Evolutionary conservation across 805 yeast genomes (phyloP).

Genomic region (Ogataea pignaliae): DNA sequence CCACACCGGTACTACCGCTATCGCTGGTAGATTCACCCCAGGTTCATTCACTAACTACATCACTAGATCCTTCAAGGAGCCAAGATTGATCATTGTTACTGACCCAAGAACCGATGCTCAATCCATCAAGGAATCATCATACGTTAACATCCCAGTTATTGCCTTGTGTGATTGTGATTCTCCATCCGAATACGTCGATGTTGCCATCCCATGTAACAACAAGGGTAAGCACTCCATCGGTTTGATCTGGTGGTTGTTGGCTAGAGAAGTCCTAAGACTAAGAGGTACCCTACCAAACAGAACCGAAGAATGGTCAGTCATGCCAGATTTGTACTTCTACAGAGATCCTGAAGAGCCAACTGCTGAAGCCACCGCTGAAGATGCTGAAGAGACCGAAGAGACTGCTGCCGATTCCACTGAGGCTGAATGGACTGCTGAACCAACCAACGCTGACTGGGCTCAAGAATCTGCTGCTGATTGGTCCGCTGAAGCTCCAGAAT

Average conservation of each 20-base stretch:
- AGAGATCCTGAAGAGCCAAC: constrained; percentile 99
- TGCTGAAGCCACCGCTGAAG: constrained; percentile 61
- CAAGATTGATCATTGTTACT: constrained; percentile 98
- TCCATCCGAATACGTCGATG: constrained; percentile 98
- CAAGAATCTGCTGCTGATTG: constrained; percentile 47
- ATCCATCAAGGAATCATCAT: constrained; percentile 99
- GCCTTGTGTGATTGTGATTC: constrained; percentile 99
- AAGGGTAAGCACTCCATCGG: constrained; percentile 99
- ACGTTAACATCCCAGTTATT: constrained; percentile 99
- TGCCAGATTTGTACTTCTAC: constrained; percentile 99
- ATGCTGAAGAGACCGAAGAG: constrained; percentile 58
- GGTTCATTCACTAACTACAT: constrained; percentile 99
- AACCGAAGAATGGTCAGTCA: constrained; percentile 95
- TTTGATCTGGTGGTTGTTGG: constrained; percentile 98
- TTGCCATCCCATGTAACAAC: constrained; percentile 99
- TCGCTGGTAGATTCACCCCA: constrained; percentile 99
- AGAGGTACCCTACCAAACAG: constrained; percentile 97
- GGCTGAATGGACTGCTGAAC: constrained; percentile 59
- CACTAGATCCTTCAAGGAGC: constrained; percentile 99
- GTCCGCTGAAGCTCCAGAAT: constrained; percentile 36
- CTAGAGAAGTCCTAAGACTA: constrained; percentile 99
- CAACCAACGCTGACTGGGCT: constrained; percentile 73
- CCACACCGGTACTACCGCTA: constrained; percentile 99
- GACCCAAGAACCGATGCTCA: constrained; percentile 99
- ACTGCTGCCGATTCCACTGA: constrained; percentile 60